These are phyloP conservation scores for Guadua angustifolia DNA, from an alignment of 176 grass and related monocot genomes.

Conservation along the genomic window DNA sequence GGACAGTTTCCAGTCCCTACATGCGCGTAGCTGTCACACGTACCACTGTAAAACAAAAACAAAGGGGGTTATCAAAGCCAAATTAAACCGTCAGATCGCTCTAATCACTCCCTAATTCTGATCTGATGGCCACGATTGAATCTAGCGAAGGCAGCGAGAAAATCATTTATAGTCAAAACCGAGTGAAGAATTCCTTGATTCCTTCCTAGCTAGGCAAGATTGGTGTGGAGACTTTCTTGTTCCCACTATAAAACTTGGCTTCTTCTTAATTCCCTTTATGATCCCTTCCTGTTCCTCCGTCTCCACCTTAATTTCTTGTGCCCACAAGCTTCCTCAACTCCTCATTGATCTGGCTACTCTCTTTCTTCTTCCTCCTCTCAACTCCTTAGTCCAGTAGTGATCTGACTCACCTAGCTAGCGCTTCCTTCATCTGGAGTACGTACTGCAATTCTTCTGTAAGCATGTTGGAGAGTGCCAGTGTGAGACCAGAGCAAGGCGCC, in stretches of 20 bases:
- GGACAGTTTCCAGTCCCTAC: background rate
- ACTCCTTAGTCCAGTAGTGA: background rate
- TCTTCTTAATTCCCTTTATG: background rate
- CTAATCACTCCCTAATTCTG: too few relatives aligned
- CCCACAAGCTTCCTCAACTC: background rate
- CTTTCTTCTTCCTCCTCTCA: background rate
- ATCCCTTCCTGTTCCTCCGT: constrained; percentile 27
- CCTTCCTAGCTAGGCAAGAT: constrained; percentile 51
- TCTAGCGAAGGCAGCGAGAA: too few relatives aligned
- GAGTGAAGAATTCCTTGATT: too few relatives aligned
- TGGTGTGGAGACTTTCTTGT: too few relatives aligned
- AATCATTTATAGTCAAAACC: background rate
- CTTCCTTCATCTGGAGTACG: background rate
- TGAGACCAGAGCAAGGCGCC: constrained; percentile 13
- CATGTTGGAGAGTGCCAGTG: constrained; percentile 32
- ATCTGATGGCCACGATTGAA: too few relatives aligned
- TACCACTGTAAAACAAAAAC: too few relatives aligned
- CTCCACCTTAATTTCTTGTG: constrained; percentile 41
- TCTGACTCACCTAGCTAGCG: background rate
- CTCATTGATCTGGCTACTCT: background rate
- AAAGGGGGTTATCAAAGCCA: too few relatives aligned
- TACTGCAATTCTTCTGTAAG: background rate
- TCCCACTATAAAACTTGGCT: constrained; percentile 46
- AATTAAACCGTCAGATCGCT: too few relatives aligned
- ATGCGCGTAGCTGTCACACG: constrained; percentile 30